Evolutionary conservation across 2,329 filamentous ascomycete genomes (phyloP), one percentile per base, ranked within the genome.

Genomic region (Diplodia seriata): DNA sequence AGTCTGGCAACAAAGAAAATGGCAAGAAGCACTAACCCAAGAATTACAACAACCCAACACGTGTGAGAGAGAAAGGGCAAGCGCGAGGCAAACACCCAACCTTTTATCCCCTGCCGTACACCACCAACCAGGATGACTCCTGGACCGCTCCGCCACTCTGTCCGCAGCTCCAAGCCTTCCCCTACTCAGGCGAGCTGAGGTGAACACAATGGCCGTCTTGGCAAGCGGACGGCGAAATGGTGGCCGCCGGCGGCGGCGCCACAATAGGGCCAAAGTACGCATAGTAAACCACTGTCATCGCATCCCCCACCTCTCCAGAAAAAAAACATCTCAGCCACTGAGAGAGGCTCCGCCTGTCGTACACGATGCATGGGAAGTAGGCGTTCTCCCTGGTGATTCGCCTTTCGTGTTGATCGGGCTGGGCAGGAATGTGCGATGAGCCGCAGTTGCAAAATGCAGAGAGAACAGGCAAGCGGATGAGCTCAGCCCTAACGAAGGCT

Each of bases 171-270:
- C 1, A 47, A 53, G 20, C 23, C 26, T 40, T n/a, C 54, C 9
- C 4, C 33, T 6, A 2, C 54, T n/a, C 5, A 20, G 31, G 18
- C 54, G 31, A 56, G 54, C 54, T 56, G 54, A 56, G 31, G 29
- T 56, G 54, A 56, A 56, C 29, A 56, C 33, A 20, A 40, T 20
- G 9, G 4, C n/a, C 51, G 43, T 55, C 51, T 55, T 31, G 29
- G 29, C 54, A 29, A 54, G 51, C 23, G 14, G 26, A 7, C 4
- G 23, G 26, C 14, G 43, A 20, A 14, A 43, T 26, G 33, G 33
- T 36, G 15, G 40, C 15, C 40, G 18, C 6, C 40, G n/a, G 43
- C 43, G 18, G 18, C 18, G 43, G 43, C n/a, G 43, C 43, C 43
- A 47, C n/a, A 47, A 20, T 20, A 47, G 18, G 43, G 43, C 15